A percentile compares a stretch with the other conserved stretches of the same genome.
Conservation (phyloP, 345 rosid species). For the Zanthoxylum bungeanum region DNA sequence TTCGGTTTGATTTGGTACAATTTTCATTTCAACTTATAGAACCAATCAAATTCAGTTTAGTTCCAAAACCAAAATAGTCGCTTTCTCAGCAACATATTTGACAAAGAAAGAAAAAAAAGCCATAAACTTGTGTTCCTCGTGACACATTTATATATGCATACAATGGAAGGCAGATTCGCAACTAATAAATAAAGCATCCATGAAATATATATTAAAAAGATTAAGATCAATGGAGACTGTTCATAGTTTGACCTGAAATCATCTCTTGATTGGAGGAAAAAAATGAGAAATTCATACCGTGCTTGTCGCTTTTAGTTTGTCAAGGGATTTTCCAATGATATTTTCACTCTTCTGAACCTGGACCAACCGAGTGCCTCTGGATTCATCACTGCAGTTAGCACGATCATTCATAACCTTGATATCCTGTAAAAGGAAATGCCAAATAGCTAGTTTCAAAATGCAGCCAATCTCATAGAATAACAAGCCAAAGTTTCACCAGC, state of each 20-base stretch:
- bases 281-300: conserved; percentile 51
- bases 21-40: background rate
- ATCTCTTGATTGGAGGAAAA: background rate
- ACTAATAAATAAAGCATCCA: background rate
- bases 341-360: conserved; percentile 57
- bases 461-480: background rate
- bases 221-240: background rate
- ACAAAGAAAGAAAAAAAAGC: background rate
- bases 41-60: conserved; percentile 1
- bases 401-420: conserved; percentile 31
- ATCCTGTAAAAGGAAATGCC: conserved; percentile 41
- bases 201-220: background rate
- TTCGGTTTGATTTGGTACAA: background rate
- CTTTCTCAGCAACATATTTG: background rate
- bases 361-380: conserved; percentile 42
- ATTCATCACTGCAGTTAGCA: conserved; percentile 29
- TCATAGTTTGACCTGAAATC: background rate
- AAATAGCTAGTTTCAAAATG: conserved; percentile 19
- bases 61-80: background rate
- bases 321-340: conserved; percentile 71
- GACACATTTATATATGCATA: background rate
- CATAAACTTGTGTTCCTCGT: background rate
- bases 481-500: background rate
- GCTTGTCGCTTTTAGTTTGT: conserved; percentile 75
- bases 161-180: background rate